A percentile compares a stretch with the other conserved stretches of the same genome.
Conservation (phyloP, 2,329 filamentous ascomycete genomes). For the Fusarium liriodendri region DNA sequence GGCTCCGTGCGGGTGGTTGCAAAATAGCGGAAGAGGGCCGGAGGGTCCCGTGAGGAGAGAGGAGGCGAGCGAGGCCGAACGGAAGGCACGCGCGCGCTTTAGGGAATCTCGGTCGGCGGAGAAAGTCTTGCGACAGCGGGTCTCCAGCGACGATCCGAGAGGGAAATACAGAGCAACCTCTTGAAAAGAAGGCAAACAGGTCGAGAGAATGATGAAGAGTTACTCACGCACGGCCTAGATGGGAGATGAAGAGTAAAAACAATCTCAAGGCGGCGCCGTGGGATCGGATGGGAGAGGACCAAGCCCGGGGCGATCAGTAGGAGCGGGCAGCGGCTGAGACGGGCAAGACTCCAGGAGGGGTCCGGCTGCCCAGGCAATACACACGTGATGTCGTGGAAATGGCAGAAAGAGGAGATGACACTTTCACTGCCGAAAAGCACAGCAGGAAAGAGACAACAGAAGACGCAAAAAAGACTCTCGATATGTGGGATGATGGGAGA, state of each 20-base stretch:
- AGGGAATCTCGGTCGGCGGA: conserved; percentile 32
- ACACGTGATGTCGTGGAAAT: conserved; percentile 18
- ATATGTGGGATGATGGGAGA: conserved; percentile 15
- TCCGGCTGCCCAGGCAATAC: conserved; percentile 25
- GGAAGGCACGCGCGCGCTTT: conserved; percentile 36
- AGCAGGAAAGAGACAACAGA: not conserved
- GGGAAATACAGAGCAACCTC: not conserved
- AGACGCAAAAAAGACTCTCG: conserved; percentile 4
- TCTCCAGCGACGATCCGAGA: not conserved
- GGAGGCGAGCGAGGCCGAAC: conserved; percentile 34
- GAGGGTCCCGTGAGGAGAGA: conserved; percentile 34
- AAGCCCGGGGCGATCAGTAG: conserved; percentile 25
- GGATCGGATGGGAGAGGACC: conserved; percentile 25
- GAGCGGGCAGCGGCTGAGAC: conserved; percentile 22
- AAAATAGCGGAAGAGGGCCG: conserved; percentile 37
- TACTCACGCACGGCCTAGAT: conserved; percentile 19
- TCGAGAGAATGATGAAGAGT: not conserved
- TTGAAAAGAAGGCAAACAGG: not conserved
- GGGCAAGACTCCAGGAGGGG: conserved; percentile 14
- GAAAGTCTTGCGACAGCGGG: conserved; percentile 14
- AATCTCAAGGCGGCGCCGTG: conserved; percentile 31
- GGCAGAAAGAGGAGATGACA: not conserved
- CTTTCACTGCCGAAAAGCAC: not conserved
- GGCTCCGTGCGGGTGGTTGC: conserved; percentile 25
- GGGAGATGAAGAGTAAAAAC: conserved; percentile 23